Percentiles rank a stretch among this genome's conserved stretches.
These are phyloP conservation scores for Forsythia viridissima DNA, from an alignment of 257 asterid genomes.

Conservation along the genomic window DNA sequence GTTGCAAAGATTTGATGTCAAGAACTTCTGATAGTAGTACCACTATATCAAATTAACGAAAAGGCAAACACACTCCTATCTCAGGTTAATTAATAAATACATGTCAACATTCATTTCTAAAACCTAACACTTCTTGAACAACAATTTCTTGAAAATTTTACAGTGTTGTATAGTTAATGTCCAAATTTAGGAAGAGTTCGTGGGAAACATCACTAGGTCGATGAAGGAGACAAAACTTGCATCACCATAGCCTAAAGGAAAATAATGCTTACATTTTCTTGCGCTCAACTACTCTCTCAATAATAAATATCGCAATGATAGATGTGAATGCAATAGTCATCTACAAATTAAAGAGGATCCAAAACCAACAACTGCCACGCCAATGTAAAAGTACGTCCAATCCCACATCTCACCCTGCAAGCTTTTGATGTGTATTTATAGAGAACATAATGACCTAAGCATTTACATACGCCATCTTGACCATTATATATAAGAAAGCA, in stretches of 20 bases:
- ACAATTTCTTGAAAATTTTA: not conserved
- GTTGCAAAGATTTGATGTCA: not conserved
- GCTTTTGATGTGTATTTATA: constrained; percentile 34
- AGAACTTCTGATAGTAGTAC: not conserved
- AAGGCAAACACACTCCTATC: not conserved
- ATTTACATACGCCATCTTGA: not conserved
- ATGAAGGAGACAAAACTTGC: not conserved
- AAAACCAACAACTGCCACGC: constrained; percentile 87
- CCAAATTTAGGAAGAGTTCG: not conserved
- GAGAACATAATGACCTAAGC: not conserved
- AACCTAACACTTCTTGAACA: constrained; percentile 7
- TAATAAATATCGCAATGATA: constrained; percentile 84
- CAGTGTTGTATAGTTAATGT: not conserved
- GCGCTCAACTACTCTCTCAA: constrained; percentile 85
- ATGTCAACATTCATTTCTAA: not conserved
- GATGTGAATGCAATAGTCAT: constrained; percentile 99
- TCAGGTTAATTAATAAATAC: not conserved
- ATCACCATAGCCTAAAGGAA: constrained; percentile 3
- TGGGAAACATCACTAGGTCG: not conserved
- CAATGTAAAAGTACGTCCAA: constrained; percentile 80
- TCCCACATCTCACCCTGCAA: constrained; percentile 87
- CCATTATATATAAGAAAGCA: constrained; percentile 7
- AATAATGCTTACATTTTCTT: constrained; percentile 70
- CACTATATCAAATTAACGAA: not conserved
- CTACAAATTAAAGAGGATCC: constrained; percentile 73